phyloP scores from a whole-genome alignment of 495 filamentous ascomycete species.

The Penicillium waksmanii region DNA sequence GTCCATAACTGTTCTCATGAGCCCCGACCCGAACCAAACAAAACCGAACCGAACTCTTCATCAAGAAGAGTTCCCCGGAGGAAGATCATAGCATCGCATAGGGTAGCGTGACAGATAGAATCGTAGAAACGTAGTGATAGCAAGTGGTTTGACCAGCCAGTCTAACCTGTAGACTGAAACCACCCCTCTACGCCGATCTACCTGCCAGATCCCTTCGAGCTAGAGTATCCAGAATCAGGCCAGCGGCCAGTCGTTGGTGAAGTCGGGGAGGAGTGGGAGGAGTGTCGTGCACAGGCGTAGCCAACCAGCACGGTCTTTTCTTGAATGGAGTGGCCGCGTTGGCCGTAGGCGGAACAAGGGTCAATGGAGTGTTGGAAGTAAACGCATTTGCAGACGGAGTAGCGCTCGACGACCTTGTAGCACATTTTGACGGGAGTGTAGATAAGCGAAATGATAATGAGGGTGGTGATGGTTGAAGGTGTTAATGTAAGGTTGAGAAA shows the following conservation, averaged over 20 bases:
- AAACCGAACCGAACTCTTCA: not conserved
- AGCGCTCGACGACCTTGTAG: slow-evolving; percentile 72
- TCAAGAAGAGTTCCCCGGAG: not conserved
- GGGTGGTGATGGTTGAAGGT: not conserved
- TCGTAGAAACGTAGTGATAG: not conserved
- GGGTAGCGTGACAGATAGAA: not conserved
- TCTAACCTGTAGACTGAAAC: slow-evolving; percentile 2
- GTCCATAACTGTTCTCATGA: slow-evolving; percentile 5
- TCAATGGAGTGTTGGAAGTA: slow-evolving; percentile 82
- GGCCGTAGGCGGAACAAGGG: slow-evolving; percentile 70
- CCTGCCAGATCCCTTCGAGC: slow-evolving; percentile 36
- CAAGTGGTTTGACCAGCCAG: not conserved
- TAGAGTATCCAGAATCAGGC: slow-evolving; percentile 60
- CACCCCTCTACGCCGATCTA: slow-evolving; percentile 3
- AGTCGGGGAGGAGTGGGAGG: slow-evolving; percentile 32
- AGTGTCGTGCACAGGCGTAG: slow-evolving; percentile 72
- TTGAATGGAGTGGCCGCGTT: slow-evolving; percentile 69
- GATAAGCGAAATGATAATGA: not conserved
- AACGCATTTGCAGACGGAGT: slow-evolving; percentile 78
- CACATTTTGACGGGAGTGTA: slow-evolving; percentile 58
- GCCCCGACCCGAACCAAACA: not conserved
- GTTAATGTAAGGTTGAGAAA: not conserved
- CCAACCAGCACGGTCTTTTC: slow-evolving; percentile 80
- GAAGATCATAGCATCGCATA: not conserved
- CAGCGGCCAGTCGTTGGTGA: slow-evolving; percentile 32